Evolutionary conservation across 73 alveolate species (phyloP).

Genomic region (Paramecium sexaurelia): DNA sequence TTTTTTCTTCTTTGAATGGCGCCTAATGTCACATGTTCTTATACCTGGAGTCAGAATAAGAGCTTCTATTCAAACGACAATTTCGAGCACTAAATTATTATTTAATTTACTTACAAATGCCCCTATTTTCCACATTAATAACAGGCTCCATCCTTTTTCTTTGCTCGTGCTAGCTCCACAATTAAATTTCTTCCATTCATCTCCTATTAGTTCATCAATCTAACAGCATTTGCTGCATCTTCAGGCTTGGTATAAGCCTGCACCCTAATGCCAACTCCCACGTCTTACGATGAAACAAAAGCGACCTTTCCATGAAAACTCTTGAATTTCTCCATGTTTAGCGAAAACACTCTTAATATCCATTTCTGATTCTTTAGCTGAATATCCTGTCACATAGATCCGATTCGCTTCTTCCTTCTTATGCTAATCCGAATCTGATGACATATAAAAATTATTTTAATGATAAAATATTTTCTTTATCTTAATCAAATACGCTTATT

Average conservation of each 20-base stretch:
- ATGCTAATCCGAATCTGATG: slow-evolving; percentile 1
- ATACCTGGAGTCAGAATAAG: slow-evolving; percentile 50
- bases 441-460: neutral
- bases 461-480: neutral
- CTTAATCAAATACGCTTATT: too few relatives aligned
- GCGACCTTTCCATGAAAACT: slow-evolving; percentile 49
- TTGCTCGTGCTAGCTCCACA: slow-evolving; percentile 50
- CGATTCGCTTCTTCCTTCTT: slow-evolving; percentile 10
- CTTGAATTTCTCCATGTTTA: neutral
- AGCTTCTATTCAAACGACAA: slow-evolving; percentile 36
- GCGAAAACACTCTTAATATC: slow-evolving; percentile 15
- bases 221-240: slow-evolving; percentile 41
- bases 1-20: slow-evolving; percentile 50
- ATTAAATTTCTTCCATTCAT: neutral
- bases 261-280: neutral
- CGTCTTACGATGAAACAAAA: slow-evolving; percentile 50
- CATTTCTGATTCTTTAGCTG: slow-evolving; percentile 27
- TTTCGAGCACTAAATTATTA: slow-evolving; percentile 28
- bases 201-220: slow-evolving; percentile 20
- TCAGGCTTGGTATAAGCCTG: slow-evolving; percentile 51
- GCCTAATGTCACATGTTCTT: slow-evolving; percentile 42
- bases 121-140: slow-evolving; percentile 43
- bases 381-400: slow-evolving; percentile 42
- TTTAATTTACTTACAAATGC: slow-evolving; percentile 28
- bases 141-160: slow-evolving; percentile 55